Conservation (phyloP, 2,329 filamentous ascomycete species). For the Apiospora aurea region DNA sequence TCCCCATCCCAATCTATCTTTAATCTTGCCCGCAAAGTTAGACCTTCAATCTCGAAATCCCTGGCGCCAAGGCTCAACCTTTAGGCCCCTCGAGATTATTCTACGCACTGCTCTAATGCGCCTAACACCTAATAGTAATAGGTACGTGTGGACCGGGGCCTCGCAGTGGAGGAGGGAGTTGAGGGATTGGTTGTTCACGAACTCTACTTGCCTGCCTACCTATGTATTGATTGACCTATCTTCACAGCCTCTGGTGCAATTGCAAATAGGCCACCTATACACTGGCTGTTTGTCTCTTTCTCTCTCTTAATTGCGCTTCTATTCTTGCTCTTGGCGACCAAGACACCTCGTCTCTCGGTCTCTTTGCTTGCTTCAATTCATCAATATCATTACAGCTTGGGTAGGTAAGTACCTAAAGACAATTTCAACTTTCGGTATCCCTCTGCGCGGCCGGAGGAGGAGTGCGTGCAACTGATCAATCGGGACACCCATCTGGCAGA, state of each 20-base stretch:
- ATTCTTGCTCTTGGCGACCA: background rate
- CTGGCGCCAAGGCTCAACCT: constrained; percentile 18
- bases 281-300: background rate
- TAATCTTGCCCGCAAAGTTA: constrained; percentile 21
- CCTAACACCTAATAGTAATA: background rate
- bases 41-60: constrained; percentile 18
- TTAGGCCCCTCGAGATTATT: constrained; percentile 15
- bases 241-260: background rate
- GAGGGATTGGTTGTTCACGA: background rate
- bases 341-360: background rate
- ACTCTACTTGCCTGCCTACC: background rate
- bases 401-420: background rate
- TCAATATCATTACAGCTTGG: background rate
- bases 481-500: background rate
- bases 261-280: background rate
- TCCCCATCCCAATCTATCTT: constrained; percentile 22
- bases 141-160: background rate
- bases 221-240: background rate
- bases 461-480: background rate
- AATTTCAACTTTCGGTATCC: background rate
- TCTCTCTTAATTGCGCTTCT: background rate
- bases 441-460: background rate
- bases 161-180: background rate
- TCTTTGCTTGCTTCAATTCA: background rate
- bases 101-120: background rate